Conservation (phyloP, 208 protist species). For the Acanthamoeba sp. region DNA sequence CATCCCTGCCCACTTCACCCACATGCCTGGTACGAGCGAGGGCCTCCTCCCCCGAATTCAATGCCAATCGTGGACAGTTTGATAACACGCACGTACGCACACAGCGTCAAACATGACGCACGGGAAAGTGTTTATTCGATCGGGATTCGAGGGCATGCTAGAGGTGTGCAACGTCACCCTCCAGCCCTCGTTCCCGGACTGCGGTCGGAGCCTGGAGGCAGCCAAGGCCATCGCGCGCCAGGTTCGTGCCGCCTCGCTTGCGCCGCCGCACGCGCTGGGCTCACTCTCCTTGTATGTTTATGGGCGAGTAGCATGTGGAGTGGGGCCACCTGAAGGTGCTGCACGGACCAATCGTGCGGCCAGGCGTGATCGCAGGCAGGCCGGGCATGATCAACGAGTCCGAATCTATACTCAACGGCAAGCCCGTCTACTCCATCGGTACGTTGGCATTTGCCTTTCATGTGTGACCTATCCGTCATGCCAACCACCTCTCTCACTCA, state of each 20-base stretch:
- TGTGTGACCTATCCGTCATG: no score
- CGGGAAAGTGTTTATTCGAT: background rate
- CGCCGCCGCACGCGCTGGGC: background rate
- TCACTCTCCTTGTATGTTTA: background rate
- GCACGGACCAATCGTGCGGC: background rate
- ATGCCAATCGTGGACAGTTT: background rate
- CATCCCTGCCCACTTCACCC: background rate
- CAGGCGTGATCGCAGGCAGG: background rate
- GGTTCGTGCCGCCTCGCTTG: background rate
- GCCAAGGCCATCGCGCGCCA: background rate
- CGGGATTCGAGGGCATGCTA: background rate
- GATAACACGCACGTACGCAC: background rate
- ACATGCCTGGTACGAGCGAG: constrained; percentile 16
- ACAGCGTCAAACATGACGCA: background rate
- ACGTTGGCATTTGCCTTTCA: no score
- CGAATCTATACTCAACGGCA: constrained; percentile 11
- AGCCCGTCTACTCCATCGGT: background rate
- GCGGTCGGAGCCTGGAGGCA: background rate
- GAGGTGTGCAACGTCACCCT: constrained; percentile 7
- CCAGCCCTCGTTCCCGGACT: background rate
- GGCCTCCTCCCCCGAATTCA: background rate
- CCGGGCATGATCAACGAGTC: constrained; percentile 17
- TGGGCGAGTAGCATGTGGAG: background rate
- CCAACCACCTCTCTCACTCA: background rate
- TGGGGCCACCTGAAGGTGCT: constrained; percentile 6